Percentiles rank a stretch among this genome's conserved stretches.
phyloP scores from a whole-genome alignment of 331 rosid genomes.

The Pyracantha coccinea region DNA sequence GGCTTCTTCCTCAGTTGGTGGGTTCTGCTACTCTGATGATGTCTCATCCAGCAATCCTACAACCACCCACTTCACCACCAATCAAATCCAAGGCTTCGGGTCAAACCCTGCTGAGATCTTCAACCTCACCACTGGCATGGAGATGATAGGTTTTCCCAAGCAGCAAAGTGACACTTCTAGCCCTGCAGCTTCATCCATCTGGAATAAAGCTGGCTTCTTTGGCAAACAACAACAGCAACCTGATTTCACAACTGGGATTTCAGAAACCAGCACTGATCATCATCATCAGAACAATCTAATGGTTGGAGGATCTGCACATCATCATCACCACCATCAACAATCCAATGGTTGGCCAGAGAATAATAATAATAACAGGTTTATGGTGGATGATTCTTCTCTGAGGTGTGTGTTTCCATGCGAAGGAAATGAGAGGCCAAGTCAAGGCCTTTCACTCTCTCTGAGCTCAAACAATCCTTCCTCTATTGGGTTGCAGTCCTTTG shows the following conservation, averaged over 20 bases:
- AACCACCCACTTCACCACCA: constrained; percentile 41
- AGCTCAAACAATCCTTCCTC: constrained; percentile 60
- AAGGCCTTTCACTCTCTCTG: constrained; percentile 91
- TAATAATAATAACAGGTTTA: constrained; percentile 18
- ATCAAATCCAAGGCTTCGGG: constrained; percentile 62
- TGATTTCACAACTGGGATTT: constrained; percentile 43
- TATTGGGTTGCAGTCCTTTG: constrained; percentile 67
- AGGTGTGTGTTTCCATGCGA: constrained; percentile 83
- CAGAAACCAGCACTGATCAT: constrained; percentile 29
- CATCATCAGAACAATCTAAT: constrained; percentile 24
- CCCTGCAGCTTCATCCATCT: constrained; percentile 12
- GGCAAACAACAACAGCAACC: constrained; percentile 23
- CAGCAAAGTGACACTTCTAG: constrained; percentile 5
- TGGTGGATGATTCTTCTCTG: constrained; percentile 62
- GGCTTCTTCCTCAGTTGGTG: constrained; percentile 47
- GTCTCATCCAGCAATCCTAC: constrained; percentile 31
- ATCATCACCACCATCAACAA: neutral
- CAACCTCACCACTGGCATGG: constrained; percentile 69
- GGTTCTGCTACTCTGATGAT: constrained; percentile 50
- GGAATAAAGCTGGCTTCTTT: constrained; percentile 28
- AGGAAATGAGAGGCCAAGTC: constrained; percentile 75
- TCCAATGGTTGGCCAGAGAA: constrained; percentile 26
- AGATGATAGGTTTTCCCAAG: constrained; percentile 68
- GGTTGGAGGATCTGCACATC: constrained; percentile 15
- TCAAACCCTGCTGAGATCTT: constrained; percentile 61